These are phyloP conservation scores for Talaromyces marneffei DNA, from an alignment of 2,329 filamentous ascomycete genomes.

Conservation along the genomic window DNA sequence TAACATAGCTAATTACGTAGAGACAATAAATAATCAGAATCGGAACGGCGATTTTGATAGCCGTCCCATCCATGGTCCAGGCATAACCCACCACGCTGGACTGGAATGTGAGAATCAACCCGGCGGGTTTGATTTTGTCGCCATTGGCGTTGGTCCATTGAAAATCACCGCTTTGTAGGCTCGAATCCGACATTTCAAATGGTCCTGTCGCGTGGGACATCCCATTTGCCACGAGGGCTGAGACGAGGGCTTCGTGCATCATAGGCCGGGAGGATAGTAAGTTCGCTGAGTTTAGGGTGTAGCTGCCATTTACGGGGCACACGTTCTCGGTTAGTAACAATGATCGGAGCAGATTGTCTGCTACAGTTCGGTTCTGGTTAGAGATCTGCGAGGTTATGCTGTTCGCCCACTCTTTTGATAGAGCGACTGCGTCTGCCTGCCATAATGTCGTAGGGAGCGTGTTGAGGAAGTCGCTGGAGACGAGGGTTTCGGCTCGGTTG, in stretches of 20 bases:
- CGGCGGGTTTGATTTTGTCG: neutral
- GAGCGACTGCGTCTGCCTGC: neutral
- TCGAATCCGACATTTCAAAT: neutral
- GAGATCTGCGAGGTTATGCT: constrained; percentile 2
- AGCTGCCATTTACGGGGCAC: constrained; percentile 1
- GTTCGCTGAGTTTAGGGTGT: neutral
- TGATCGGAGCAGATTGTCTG: constrained; percentile 4
- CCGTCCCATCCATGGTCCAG: constrained; percentile 11
- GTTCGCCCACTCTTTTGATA: constrained; percentile 6
- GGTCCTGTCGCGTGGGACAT: constrained; percentile 4
- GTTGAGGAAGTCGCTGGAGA: neutral
- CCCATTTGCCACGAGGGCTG: constrained; percentile 3
- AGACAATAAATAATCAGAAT: constrained; percentile 10
- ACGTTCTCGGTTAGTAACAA: constrained; percentile 7
- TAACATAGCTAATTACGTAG: constrained; percentile 2
- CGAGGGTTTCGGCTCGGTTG: neutral
- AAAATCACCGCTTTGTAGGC: neutral
- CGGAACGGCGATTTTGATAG: constrained; percentile 11
- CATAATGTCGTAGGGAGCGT: neutral
- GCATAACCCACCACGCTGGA: constrained; percentile 4
- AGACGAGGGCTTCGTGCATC: constrained; percentile 13
- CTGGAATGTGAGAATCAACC: neutral
- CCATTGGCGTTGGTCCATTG: neutral
- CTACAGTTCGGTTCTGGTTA: constrained; percentile 11
- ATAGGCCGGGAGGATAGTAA: neutral